Base-by-base conservation (phyloP, 805 yeast species). In the Maudiozyma bulderi region DNA sequence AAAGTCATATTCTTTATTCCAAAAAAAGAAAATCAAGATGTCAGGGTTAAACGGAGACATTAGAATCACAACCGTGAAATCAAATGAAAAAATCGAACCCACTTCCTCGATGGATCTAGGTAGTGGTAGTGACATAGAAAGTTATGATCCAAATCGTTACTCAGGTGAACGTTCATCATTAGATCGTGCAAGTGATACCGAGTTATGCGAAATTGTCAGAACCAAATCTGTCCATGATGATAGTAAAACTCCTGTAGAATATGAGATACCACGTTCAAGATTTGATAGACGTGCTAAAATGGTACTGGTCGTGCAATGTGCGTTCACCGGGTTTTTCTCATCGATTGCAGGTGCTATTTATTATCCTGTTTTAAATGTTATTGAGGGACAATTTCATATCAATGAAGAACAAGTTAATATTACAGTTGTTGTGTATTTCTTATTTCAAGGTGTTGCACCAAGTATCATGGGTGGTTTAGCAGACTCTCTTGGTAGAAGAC, bases 391-490 rank as follows among this genome's bases (percentile, higher is more conserved):
- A 31, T 85, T 88, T 56, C 44, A 73, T 43, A 75, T 82, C 5
- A 57, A 80, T 2, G 77, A 78, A 44, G 82, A 79, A 47, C 66
- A 72, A 48, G 78, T 81, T 47, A 85, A 87, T 59, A 57, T 84
- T 13, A 78, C 95, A 0, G 83, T 89, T 35, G 89, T 88, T 1
- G 81, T 86, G 0, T 88, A 87, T 57, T 74, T 85, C 46, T 62
- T 86, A 9, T 74, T 84, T 48, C 96, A 88, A 66, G 95, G 95
- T 1, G 50, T 86, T 0, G 66, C 85, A 0, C 96, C 96, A 0
- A 74, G 84, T 1, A 61, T 86, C 13, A 73, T 82, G 61, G 83
- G 87, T 0, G 73, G 80, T 4, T 57, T 86, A 26, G 84, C 91
- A 0, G 96, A 88, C 60, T 60, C 70, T 3, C 50, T 74, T 43